Evolutionary conservation across 2,329 filamentous ascomycete genomes (phyloP), one percentile per base, ranked within the genome.

Genomic region (Diplodia corticola): DNA sequence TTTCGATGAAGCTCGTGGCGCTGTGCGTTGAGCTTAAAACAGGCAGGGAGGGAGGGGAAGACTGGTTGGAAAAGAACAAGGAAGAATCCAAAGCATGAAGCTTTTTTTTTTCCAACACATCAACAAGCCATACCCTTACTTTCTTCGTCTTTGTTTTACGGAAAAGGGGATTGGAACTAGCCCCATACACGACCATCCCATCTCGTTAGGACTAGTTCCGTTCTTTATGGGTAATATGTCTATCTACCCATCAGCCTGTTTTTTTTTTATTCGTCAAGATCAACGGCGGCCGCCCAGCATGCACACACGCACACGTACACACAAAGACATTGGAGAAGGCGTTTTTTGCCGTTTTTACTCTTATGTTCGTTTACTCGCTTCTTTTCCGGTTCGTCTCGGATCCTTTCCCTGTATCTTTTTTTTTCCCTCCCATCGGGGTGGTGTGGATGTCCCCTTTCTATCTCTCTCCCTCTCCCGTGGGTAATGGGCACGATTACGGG

Each of bases 391-490:
- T 37, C 40, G 55, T 60, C 24, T 60, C 48, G 40, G 15, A 48
- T 60, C 46, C 55, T 60, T 60, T 54, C 51, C 26, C n/a, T 60
- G 55, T 60, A 60, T 20, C 40, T 17, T 60, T 60, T 48, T n/a
- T n/a, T 33, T 7, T 9, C 30, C 6, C 30, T 33, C 30, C 30
- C 30, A 33, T 33, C 30, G 30, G 28, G 1, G 30, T 7, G 30
- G 3, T 44, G 40, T 44, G 40, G 40, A 44, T 44, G 40, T 44
- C 40, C 9, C n/a, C 17, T 20, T 44, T 44, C 17, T 44, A n/a
- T n/a, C n/a, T n/a, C n/a, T n/a, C n/a, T n/a, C n/a, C n/a, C n/a
- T n/a, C n/a, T n/a, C 13, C 13, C 15, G 6, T 15, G 37, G 6
- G 37, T 17, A 5, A 17, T 15, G 17, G 37, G 17, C 17, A 40